These are phyloP conservation scores for Sechiopsis laciniata DNA, from an alignment of 306 rosid species.

Conservation along the genomic window DNA sequence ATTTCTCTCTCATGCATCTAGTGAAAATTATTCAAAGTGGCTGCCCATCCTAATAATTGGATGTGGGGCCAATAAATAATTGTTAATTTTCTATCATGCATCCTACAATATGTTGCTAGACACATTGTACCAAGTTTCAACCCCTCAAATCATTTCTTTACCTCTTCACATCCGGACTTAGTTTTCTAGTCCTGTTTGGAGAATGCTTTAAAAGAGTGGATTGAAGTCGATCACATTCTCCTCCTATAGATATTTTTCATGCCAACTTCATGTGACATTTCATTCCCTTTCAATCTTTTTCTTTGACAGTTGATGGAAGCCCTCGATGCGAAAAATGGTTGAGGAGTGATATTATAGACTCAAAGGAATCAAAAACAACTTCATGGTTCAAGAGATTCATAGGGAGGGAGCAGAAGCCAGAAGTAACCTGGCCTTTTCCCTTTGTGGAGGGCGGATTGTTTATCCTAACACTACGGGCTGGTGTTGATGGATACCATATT, in stretches of 20 bases:
- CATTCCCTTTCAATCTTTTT: slow-evolving; percentile 20
- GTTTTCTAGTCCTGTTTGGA: neutral
- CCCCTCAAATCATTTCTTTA: neutral
- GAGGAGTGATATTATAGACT: slow-evolving; percentile 60
- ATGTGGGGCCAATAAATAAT: neutral
- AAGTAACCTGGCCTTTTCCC: slow-evolving; percentile 93
- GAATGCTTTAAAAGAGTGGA: neutral
- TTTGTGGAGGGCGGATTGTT: slow-evolving; percentile 84
- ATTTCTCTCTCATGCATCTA: neutral
- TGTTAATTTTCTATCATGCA: neutral
- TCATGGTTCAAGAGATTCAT: slow-evolving; percentile 95
- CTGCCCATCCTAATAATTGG: neutral
- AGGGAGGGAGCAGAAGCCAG: slow-evolving; percentile 96
- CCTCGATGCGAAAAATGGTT: slow-evolving; percentile 86
- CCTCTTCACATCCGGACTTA: neutral
- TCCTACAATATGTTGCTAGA: neutral
- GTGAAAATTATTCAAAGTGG: neutral
- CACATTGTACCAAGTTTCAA: neutral
- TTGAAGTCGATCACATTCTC: slow-evolving; percentile 7
- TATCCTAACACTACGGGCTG: slow-evolving; percentile 82
- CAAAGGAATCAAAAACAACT: slow-evolving; percentile 83
- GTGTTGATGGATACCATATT: slow-evolving; percentile 85
- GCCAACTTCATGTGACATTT: slow-evolving; percentile 11
- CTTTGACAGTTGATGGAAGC: slow-evolving; percentile 77
- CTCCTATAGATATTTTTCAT: neutral